Percentiles rank a stretch among this genome's conserved stretches.
phyloP scores from a whole-genome alignment of 1,139 yeast species.

The Debaryomycetaceae sp. region DNA sequence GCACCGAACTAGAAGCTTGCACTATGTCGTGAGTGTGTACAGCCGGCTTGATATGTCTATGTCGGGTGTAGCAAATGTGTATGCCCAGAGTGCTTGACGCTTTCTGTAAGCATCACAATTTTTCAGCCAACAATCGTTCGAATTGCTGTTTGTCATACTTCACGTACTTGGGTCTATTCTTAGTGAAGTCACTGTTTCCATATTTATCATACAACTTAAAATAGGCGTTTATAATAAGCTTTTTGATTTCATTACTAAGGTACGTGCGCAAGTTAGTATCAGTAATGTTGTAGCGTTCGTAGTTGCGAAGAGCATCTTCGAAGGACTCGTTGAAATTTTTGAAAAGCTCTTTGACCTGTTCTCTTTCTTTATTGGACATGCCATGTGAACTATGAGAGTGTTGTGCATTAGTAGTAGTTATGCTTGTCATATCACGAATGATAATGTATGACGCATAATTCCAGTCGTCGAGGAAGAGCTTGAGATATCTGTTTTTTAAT shows the following conservation, averaged over 20 bases:
- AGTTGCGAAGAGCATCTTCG: constrained; percentile 65
- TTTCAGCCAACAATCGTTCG: constrained; percentile 45
- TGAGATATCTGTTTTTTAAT: constrained; percentile 71
- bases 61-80: background rate
- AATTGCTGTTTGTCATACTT: constrained; percentile 65
- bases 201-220: constrained; percentile 79
- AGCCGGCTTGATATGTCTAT: too few species aligned
- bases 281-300: constrained; percentile 61
- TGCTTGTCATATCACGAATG: constrained; percentile 65
- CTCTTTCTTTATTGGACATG: constrained; percentile 67
- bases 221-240: constrained; percentile 77
- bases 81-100: background rate
- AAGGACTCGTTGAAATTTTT: constrained; percentile 77
- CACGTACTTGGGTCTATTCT: constrained; percentile 69
- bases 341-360: constrained; percentile 82
- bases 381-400: constrained; percentile 11
- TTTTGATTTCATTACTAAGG: constrained; percentile 61
- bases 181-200: constrained; percentile 66
- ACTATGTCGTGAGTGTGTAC: too few species aligned
- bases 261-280: constrained; percentile 63
- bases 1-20: background rate
- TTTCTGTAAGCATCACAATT: constrained; percentile 21
- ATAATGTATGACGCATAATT: constrained; percentile 70
- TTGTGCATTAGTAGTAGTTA: constrained; percentile 34
- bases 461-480: constrained; percentile 81